Evolutionary conservation across 768 basidiomycete species (phyloP).

Genomic region (Lentinula detonsa): DNA sequence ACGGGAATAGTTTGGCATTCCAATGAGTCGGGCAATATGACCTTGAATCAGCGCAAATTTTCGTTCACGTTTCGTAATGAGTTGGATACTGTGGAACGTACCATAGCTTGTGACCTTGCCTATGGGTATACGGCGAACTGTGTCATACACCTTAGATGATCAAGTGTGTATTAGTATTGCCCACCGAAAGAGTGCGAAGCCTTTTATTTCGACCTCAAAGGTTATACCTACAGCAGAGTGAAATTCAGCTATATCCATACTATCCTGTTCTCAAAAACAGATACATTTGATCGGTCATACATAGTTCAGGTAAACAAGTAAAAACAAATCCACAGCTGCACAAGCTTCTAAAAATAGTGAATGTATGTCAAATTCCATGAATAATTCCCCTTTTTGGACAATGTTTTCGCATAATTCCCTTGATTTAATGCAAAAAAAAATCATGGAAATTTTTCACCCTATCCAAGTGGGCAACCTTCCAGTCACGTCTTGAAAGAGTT

Average conservation of each 20-base stretch:
- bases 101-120: slow-evolving; percentile 74
- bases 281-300: too few relatives aligned
- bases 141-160: slow-evolving; percentile 55
- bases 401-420: too few relatives aligned
- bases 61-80: not conserved
- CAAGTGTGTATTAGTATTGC: not conserved
- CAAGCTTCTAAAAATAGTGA: too few relatives aligned
- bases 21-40: slow-evolving; percentile 74
- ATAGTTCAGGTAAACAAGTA: too few relatives aligned
- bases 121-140: slow-evolving; percentile 63
- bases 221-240: slow-evolving; percentile 45
- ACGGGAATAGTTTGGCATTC: slow-evolving; percentile 73
- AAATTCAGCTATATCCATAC: slow-evolving; percentile 58
- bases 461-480: too few relatives aligned
- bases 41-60: slow-evolving; percentile 31
- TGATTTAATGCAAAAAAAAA: too few relatives aligned
- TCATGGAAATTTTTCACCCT: too few relatives aligned
- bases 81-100: slow-evolving; percentile 15
- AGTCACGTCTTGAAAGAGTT: too few relatives aligned
- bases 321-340: too few relatives aligned
- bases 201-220: not conserved
- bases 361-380: too few relatives aligned
- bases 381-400: too few relatives aligned
- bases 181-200: not conserved
- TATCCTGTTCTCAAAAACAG: too few relatives aligned